Base-by-base conservation (phyloP, 2,329 filamentous ascomycete genomes). In the Epichloe festucae region DNA sequence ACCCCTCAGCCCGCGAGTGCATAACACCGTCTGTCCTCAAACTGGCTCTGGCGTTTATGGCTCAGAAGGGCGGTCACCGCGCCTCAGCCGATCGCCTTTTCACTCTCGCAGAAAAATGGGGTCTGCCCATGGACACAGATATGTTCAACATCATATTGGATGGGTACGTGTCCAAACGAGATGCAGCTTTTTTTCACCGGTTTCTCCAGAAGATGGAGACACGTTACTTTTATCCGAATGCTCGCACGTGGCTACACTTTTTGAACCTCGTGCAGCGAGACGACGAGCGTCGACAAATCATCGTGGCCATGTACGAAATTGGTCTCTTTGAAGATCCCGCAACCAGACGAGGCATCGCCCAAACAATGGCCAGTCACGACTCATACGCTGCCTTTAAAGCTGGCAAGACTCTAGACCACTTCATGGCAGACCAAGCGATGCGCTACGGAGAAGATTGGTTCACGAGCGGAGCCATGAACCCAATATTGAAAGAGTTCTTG, bases 181-280 rank as follows among this genome's bases (percentile, higher is more conserved):
- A 77, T 55, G 60, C 61, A 35, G 60, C 54, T 27, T 69, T 67
- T 78, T 78, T 77, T 58, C 60, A 69, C 52, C 56, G 56, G 3
- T 62, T 67, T 1, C 57, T 77, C 15, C 56, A 60, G 15, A 62
- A 66, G 52, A 77, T 78, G 74, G 53, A 63, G 23, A 50, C 55
- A 6, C 62, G 64, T 12, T 68, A 65, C 46, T 65, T 69, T 44
- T 54, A 56, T 31, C 72, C 74, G 4, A 70, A 75, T 46, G 59
- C 70, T 3, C 60, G 62, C 15, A 77, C 75, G 0, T 78, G 75
- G 75, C 56, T 72, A 3, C 63, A 72, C 4, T 74, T 77, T 53
- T 62, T 78, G 17, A 62, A 65, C n/a, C 65, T 78, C 44, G 76
- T 85, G 52, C 76, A 79, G 62, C 76, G 75, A 11, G 80, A 83